Base-by-base conservation (phyloP, 78 protist species). In the Blattamonas nauphoetae region DNA sequence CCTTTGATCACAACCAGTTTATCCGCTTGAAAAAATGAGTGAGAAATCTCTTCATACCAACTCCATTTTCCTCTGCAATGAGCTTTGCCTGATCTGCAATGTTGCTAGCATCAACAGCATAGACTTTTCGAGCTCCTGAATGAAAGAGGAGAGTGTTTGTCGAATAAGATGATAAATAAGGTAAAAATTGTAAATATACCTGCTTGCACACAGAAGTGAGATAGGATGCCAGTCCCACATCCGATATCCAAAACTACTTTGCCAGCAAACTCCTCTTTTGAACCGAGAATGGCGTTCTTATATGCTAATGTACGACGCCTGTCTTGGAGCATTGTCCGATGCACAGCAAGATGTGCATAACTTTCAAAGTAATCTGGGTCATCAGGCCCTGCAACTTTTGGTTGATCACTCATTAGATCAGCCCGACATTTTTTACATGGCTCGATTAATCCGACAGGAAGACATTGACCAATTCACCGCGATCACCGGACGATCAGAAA, bases 221-320 rank as follows among this genome's bases (percentile, higher is more conserved):
- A 6, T 21, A 79, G 6, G 41, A 79, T 79, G 33, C 83, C 83
- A 5, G 83, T 79, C 32, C 83, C 83, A 11, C 43, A 33, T 21
- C 83, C 83, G 32, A 79, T 11, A 21, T 79, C 83, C 83, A 79
- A 55, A 55, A 55, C 71, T 29, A 55, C 71, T 21, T 55, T 55
- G 21, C 21, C 71, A 29, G 11, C 21, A 21, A 55, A 55, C 38
- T 55, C 71, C 21, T 55, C 71, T 29, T 11, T 21, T 29, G 71
- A 11, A 29, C 21, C 21, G 71, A 55, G 21, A 29, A 55, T 55
- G 21, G 71, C 71, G 21, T 55, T 55, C 21, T 21, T 55, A 21
- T 55, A 55, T 21, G 38, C 71, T 29, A 55, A 21, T 21, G 71
- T 55, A 29, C 71, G 11, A 21, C 11, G 11, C 21, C 21, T 11